Evolutionary conservation across 192 early-diverging fungal species (phyloP).

Genomic region (Linderina pennispora): DNA sequence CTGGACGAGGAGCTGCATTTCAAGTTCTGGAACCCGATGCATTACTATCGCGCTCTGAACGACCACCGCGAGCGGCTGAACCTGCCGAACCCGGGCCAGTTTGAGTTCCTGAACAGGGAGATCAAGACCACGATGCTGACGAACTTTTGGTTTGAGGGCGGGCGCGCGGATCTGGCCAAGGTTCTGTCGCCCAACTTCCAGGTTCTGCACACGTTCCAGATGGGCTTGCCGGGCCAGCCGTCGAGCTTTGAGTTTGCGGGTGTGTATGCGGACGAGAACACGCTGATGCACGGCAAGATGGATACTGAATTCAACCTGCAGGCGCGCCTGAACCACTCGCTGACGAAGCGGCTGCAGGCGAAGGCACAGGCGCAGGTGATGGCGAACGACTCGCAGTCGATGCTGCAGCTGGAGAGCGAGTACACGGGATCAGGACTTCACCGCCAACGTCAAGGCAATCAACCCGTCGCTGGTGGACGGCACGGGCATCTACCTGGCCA

Average conservation of each 20-base stretch:
- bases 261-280: conserved; percentile 73
- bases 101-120: conserved; percentile 38
- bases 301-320: conserved; percentile 87
- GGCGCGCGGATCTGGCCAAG: conserved; percentile 87
- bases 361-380: conserved; percentile 64
- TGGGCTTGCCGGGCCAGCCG: conserved; percentile 75
- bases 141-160: conserved; percentile 90
- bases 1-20: conserved; percentile 44
- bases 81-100: conserved; percentile 42
- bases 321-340: conserved; percentile 75
- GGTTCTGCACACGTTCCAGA: conserved; percentile 84
- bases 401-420: conserved; percentile 91
- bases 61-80: conserved; percentile 40
- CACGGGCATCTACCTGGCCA: conserved; percentile 85
- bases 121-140: conserved; percentile 67
- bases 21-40: conserved; percentile 47
- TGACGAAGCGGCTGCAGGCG: conserved; percentile 60
- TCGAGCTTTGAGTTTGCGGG: conserved; percentile 90
- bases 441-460: conserved; percentile 87
- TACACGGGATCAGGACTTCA: conserved; percentile 83
- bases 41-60: conserved; percentile 42
- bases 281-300: conserved; percentile 88
- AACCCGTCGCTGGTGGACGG: conserved; percentile 88
- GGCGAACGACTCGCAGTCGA: conserved; percentile 72
- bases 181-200: conserved; percentile 94